Percentiles rank a stretch among this genome's conserved stretches.
These are phyloP conservation scores for Pseudopithomyces maydicus DNA, from an alignment of 2,329 filamentous ascomycete species.

Conservation along the genomic window DNA sequence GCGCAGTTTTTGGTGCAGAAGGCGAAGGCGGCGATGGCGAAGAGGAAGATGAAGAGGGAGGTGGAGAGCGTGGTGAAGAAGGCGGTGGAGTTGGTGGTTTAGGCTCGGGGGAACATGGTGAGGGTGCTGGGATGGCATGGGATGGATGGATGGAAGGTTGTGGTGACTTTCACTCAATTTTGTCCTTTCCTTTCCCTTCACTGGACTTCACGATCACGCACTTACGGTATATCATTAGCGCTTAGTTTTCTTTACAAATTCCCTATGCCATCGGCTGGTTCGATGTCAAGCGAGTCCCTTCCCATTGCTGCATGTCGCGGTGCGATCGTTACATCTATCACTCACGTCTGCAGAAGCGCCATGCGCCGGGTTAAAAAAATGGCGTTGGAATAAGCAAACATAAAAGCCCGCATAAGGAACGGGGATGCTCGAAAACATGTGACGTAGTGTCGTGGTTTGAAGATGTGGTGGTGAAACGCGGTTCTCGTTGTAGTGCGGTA, in stretches of 20 bases:
- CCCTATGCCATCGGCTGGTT: neutral
- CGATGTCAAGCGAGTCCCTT: neutral
- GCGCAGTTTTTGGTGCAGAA: constrained; percentile 32
- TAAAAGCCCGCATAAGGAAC: neutral
- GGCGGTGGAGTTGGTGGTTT: constrained; percentile 17
- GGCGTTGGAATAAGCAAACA: neutral
- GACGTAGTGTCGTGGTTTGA: neutral
- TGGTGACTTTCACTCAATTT: neutral
- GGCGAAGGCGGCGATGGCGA: constrained; percentile 31
- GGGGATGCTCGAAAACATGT: neutral
- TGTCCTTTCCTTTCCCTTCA: too few species aligned
- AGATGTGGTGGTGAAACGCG: neutral
- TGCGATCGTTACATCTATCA: too few species aligned
- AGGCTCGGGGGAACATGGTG: neutral
- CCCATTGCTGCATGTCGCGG: neutral
- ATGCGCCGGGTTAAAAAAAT: too few species aligned
- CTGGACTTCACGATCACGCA: neutral
- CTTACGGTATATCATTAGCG: neutral
- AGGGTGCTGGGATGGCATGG: neutral
- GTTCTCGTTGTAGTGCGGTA: neutral
- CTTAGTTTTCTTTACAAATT: neutral
- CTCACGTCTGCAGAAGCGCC: too few species aligned
- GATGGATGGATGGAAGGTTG: neutral
- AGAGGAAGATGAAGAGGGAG: constrained; percentile 34
- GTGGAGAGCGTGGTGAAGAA: constrained; percentile 15